A percentile compares a stretch with the other conserved stretches of the same genome.
These are phyloP conservation scores for Fusarium robinianum DNA, from an alignment of 2,329 filamentous ascomycete species.

Conservation along the genomic window DNA sequence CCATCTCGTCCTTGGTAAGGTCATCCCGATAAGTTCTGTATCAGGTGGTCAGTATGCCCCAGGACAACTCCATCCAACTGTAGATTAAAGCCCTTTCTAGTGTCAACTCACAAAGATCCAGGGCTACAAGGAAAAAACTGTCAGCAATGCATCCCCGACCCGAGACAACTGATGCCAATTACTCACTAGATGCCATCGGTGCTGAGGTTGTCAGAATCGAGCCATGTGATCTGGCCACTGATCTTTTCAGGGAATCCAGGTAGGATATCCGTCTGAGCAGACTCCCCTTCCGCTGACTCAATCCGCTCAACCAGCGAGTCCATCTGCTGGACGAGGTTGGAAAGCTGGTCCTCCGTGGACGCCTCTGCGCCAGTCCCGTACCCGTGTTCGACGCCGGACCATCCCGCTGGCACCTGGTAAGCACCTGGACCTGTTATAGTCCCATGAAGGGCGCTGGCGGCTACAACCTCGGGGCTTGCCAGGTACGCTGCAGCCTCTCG, in stretches of 20 bases:
- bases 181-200: slow-evolving; percentile 92
- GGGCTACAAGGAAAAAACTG: too few species aligned
- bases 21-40: slow-evolving; percentile 94
- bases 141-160: too few species aligned
- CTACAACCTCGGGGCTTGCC: not conserved
- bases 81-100: too few species aligned
- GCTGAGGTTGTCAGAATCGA: slow-evolving; percentile 59
- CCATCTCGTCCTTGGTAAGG: slow-evolving; percentile 78
- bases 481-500: slow-evolving; percentile 73
- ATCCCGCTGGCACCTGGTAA: not conserved
- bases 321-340: not conserved
- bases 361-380: not conserved
- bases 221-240: slow-evolving; percentile 82
- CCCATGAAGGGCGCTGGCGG: not conserved
- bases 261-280: slow-evolving; percentile 68
- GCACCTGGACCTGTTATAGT: not conserved
- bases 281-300: slow-evolving; percentile 36
- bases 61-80: too few species aligned
- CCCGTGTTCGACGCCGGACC: not conserved
- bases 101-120: too few species aligned
- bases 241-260: slow-evolving; percentile 87
- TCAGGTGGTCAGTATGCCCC: too few species aligned
- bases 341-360: not conserved
- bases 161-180: too few species aligned
- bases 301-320: not conserved